phyloP scores from a whole-genome alignment of 768 basidiomycete species.

The Lepiota brunneoincarnata region DNA sequence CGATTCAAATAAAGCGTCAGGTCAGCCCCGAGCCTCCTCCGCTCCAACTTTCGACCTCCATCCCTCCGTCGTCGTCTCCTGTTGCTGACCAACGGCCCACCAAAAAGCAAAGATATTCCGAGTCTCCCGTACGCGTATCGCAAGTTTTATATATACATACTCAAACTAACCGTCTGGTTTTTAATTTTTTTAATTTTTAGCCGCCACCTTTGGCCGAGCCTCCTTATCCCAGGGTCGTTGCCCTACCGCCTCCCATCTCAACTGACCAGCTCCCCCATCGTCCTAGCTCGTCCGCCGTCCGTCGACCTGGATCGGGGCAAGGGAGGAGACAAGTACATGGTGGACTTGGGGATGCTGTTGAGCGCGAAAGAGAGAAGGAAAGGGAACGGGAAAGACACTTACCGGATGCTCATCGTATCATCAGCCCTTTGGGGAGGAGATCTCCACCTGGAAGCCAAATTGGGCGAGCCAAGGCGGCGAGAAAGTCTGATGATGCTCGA shows the following conservation, averaged over 20 bases:
- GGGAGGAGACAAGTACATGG: neutral
- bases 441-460: constrained; percentile 48
- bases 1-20: constrained; percentile 15
- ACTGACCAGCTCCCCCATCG: neutral
- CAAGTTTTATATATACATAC: no score
- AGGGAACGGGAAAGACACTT: constrained; percentile 3
- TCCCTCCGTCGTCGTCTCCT: constrained; percentile 15
- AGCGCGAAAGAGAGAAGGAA: constrained; percentile 7
- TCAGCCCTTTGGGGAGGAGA: constrained; percentile 34
- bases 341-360: constrained; percentile 1
- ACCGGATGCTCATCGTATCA: constrained; percentile 23
- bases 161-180: no score
- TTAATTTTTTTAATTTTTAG: neutral
- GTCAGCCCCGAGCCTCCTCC: constrained; percentile 16
- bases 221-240: constrained; percentile 1
- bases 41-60: constrained; percentile 12
- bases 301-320: constrained; percentile 6
- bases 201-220: neutral
- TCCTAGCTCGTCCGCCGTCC: neutral
- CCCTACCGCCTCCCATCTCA: constrained; percentile 7
- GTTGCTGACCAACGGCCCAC: constrained; percentile 25
- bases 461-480: constrained; percentile 43
- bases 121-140: constrained; percentile 24
- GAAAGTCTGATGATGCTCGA: constrained; percentile 37
- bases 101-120: constrained; percentile 45